These are phyloP conservation scores for Kurtzmaniella quercitrusa DNA, from an alignment of 1,139 yeast species.

Conservation along the genomic window DNA sequence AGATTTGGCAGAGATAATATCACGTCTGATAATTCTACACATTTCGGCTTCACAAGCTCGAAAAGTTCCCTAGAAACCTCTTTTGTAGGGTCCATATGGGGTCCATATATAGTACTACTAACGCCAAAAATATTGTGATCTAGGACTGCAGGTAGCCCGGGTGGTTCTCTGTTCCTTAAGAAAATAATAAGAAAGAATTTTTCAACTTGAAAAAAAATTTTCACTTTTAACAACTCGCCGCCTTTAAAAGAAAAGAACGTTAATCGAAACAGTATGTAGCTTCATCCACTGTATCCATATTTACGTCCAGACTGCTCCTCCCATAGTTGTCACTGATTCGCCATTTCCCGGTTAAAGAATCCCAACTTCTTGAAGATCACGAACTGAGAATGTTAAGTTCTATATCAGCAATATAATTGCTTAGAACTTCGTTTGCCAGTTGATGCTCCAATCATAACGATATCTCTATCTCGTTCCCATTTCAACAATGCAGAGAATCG, in stretches of 20 bases:
- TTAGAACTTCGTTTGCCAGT: neutral
- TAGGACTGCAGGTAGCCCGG: neutral
- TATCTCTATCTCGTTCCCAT: constrained; percentile 5
- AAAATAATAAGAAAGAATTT: neutral
- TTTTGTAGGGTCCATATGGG: neutral
- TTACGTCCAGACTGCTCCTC: neutral
- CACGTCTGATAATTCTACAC: constrained; percentile 26
- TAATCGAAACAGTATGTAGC: neutral
- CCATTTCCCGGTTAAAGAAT: constrained; percentile 1
- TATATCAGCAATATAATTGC: too few species aligned
- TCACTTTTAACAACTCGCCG: neutral
- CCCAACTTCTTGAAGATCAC: constrained; percentile 4
- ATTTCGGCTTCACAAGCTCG: constrained; percentile 26
- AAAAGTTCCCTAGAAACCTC: constrained; percentile 29
- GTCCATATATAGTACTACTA: neutral
- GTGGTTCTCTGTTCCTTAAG: neutral
- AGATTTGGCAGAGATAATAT: constrained; percentile 13
- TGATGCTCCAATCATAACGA: neutral
- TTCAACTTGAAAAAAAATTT: neutral
- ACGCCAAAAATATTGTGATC: neutral
- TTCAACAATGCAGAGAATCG: constrained; percentile 13
- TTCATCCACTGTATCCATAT: neutral
- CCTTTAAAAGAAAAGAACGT: neutral
- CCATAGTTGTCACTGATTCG: neutral
- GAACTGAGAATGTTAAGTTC: neutral